phyloP scores from a whole-genome alignment of 352 stramenopile species.

The Pythium rhizo-oryzae region DNA sequence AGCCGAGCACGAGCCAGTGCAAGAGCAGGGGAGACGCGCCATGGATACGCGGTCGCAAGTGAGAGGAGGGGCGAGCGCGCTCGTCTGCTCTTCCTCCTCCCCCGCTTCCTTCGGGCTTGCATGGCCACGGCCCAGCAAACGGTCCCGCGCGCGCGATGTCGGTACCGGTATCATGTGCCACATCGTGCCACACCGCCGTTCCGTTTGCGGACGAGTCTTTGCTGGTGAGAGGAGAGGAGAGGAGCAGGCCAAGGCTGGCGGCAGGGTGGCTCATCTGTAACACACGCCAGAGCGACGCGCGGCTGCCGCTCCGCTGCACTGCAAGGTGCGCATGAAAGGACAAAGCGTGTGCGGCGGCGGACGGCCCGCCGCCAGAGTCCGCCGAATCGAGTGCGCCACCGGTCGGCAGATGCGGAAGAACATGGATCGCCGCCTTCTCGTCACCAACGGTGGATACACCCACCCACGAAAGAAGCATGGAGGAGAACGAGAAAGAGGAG shows the following conservation, averaged over 20 bases:
- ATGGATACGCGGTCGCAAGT: conserved; percentile 25
- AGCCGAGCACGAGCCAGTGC: conserved; percentile 13
- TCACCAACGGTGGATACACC: no score
- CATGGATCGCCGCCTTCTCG: no score
- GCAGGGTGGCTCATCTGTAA: conserved; percentile 29
- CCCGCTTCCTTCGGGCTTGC: no score
- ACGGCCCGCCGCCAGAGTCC: neutral
- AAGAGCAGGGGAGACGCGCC: conserved; percentile 8
- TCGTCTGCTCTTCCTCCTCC: conserved; percentile 23
- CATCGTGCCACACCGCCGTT: neutral
- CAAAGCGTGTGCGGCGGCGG: neutral
- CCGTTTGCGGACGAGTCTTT: no score
- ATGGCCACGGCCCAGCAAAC: neutral
- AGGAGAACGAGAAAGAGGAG: no score
- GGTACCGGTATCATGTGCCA: neutral
- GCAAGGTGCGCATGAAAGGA: conserved; percentile 12
- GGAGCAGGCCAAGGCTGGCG: neutral
- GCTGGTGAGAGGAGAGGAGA: no score
- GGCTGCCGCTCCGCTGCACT: conserved; percentile 14
- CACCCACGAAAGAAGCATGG: no score
- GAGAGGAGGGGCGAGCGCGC: conserved; percentile 3
- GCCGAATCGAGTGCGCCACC: no score
- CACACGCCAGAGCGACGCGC: conserved; percentile 21
- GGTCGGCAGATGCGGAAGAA: no score
- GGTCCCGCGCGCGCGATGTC: neutral